These are phyloP conservation scores for Sporothrix euskadiensis DNA, from an alignment of 2,329 filamentous ascomycete species.

Conservation along the genomic window DNA sequence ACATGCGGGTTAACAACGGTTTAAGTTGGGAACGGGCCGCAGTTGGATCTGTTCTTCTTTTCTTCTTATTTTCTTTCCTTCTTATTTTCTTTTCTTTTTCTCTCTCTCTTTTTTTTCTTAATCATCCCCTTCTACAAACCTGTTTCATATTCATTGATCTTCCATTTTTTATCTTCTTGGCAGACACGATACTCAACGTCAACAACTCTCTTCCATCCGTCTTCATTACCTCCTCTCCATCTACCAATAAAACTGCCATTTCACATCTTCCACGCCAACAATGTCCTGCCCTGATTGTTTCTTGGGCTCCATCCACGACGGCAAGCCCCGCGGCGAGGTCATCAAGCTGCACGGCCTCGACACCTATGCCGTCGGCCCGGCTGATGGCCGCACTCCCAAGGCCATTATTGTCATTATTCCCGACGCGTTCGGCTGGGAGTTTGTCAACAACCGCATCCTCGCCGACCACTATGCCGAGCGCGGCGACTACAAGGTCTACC, in stretches of 20 bases:
- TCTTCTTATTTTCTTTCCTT: too few relatives aligned
- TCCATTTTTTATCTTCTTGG: not conserved
- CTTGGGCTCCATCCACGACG: conserved; percentile 48
- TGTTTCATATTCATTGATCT: not conserved
- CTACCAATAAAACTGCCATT: not conserved
- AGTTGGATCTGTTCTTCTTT: not conserved
- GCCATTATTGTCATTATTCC: conserved; percentile 56
- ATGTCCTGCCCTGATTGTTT: conserved; percentile 49
- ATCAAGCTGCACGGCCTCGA: conserved; percentile 51
- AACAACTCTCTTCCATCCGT: not conserved
- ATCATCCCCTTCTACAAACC: not conserved
- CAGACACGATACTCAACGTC: not conserved
- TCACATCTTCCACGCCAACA: not conserved
- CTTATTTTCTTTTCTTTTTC: not conserved
- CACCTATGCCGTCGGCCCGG: conserved; percentile 49
- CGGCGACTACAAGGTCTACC: conserved; percentile 51
- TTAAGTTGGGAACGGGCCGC: not conserved
- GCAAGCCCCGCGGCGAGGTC: conserved; percentile 47
- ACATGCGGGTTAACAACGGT: not conserved
- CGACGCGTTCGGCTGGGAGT: conserved; percentile 57
- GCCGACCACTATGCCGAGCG: conserved; percentile 57
- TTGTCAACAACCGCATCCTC: conserved; percentile 54
- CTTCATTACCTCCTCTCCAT: not conserved
- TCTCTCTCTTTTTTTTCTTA: not conserved
- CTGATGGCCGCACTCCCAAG: conserved; percentile 40